Evolutionary conservation across 768 basidiomycete genomes (phyloP).

Genomic region (Leccinum barrowsii): DNA sequence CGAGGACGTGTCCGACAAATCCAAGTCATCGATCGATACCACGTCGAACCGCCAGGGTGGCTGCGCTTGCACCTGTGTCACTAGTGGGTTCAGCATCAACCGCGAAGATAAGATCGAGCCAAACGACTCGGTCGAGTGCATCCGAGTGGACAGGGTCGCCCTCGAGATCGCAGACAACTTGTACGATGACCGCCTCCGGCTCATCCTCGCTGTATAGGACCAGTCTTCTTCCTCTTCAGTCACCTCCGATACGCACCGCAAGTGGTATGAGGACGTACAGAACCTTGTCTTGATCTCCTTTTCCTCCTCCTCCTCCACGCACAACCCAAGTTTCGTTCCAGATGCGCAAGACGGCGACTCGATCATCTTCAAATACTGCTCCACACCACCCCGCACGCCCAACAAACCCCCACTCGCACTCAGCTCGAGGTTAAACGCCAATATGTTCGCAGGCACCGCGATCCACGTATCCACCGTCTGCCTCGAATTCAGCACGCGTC

Average conservation of each 20-base stretch:
- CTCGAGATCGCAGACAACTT: conserved; percentile 25
- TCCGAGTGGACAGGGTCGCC: conserved; percentile 20
- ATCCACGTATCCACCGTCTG: conserved; percentile 34
- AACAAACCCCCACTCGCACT: conserved; percentile 60
- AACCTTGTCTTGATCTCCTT: conserved; percentile 9
- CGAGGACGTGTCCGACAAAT: conserved; percentile 76
- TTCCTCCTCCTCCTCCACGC: neutral
- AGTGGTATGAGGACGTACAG: conserved; percentile 14
- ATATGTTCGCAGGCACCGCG: conserved; percentile 44
- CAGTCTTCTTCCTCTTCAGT: conserved; percentile 30
- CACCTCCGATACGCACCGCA: conserved; percentile 31
- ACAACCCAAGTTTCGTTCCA: conserved; percentile 1
- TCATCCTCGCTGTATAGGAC: conserved; percentile 17
- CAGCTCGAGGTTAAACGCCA: conserved; percentile 69
- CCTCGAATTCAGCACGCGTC: conserved; percentile 62
- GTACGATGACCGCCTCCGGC: conserved; percentile 15
- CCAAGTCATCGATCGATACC: conserved; percentile 75
- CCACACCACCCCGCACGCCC: conserved; percentile 57
- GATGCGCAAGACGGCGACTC: conserved; percentile 31
- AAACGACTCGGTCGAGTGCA: conserved; percentile 33
- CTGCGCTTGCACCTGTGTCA: conserved; percentile 34
- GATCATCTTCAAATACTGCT: conserved; percentile 61
- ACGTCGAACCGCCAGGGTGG: conserved; percentile 65
- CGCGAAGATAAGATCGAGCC: conserved; percentile 31
- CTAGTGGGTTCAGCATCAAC: conserved; percentile 29